phyloP scores from a whole-genome alignment of 768 basidiomycete genomes.

The Lactarius deliciosus region DNA sequence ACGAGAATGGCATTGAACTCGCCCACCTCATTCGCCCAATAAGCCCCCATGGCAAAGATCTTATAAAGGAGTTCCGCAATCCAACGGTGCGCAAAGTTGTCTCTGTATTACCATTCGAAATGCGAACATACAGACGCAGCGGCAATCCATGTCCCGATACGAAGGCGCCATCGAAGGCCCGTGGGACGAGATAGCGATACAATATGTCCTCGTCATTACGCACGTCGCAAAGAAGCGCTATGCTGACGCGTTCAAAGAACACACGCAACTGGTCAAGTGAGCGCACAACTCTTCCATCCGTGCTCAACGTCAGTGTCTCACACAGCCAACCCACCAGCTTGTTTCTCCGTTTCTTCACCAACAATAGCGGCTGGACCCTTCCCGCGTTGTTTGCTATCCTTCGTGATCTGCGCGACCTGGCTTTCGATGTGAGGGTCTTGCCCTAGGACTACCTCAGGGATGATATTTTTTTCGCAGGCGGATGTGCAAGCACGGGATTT shows the following conservation, averaged over 20 bases:
- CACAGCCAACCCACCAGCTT: constrained; percentile 42
- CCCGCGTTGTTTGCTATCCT: constrained; percentile 80
- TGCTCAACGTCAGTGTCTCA: background rate
- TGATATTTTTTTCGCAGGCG: constrained; percentile 17
- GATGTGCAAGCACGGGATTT: constrained; percentile 38
- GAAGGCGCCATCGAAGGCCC: constrained; percentile 66
- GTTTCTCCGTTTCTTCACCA: constrained; percentile 77
- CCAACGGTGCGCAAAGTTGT: constrained; percentile 41
- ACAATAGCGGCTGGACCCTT: constrained; percentile 83
- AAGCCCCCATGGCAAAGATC: constrained; percentile 72
- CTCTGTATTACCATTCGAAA: background rate
- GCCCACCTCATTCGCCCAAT: constrained; percentile 76
- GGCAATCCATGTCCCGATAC: constrained; percentile 43
- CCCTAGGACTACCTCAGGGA: background rate
- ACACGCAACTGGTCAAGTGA: constrained; percentile 72
- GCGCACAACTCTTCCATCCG: constrained; percentile 34
- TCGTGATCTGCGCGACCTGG: constrained; percentile 79
- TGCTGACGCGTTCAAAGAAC: constrained; percentile 77
- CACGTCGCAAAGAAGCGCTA: constrained; percentile 66
- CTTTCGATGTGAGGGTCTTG: constrained; percentile 62
- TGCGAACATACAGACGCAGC: constrained; percentile 26
- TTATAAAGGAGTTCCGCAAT: constrained; percentile 70
- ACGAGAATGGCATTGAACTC: constrained; percentile 66
- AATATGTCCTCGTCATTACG: constrained; percentile 74
- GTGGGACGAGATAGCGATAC: constrained; percentile 85